Conservation (phyloP, 768 basidiomycete species). For the Boletus rubropictus region DNA sequence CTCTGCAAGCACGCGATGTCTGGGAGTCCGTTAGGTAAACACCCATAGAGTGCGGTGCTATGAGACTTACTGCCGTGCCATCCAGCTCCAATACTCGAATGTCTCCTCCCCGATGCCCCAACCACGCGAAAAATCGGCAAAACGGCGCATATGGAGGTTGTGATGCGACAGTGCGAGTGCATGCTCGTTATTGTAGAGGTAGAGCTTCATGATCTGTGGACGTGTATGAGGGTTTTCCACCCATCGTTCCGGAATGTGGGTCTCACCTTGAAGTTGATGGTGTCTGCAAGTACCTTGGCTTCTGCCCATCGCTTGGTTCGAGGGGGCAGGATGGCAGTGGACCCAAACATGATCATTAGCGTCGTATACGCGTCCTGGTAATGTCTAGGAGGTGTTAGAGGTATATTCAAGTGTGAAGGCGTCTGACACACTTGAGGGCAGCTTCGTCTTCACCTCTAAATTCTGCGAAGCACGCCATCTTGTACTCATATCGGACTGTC, state of each 20-base stretch:
- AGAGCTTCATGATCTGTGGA: constrained; percentile 77
- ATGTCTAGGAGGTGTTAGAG: constrained; percentile 49
- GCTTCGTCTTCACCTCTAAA: constrained; percentile 90
- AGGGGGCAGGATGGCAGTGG: constrained; percentile 78
- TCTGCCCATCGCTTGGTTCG: constrained; percentile 98
- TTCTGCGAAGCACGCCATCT: constrained; percentile 95
- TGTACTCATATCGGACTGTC: constrained; percentile 96
- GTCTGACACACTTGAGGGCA: constrained; percentile 69
- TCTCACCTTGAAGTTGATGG: constrained; percentile 80
- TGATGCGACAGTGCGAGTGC: constrained; percentile 76
- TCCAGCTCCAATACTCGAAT: constrained; percentile 97
- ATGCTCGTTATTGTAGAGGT: constrained; percentile 87
- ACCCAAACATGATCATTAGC: constrained; percentile 83
- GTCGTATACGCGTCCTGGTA: constrained; percentile 90
- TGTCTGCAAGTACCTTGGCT: constrained; percentile 93
- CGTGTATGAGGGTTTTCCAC: background rate
- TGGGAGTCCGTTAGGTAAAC: constrained; percentile 24
- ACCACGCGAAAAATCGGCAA: constrained; percentile 78
- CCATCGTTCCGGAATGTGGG: background rate
- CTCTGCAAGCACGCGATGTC: constrained; percentile 87
- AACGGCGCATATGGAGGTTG: constrained; percentile 77
- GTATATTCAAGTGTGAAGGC: background rate
- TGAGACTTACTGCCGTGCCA: constrained; percentile 74
- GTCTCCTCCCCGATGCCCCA: constrained; percentile 98
- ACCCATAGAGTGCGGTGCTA: background rate